Percentiles rank a stretch among this genome's conserved stretches.
These are phyloP conservation scores for Lentinula raphanica DNA, from an alignment of 768 basidiomycete genomes.

Conservation along the genomic window DNA sequence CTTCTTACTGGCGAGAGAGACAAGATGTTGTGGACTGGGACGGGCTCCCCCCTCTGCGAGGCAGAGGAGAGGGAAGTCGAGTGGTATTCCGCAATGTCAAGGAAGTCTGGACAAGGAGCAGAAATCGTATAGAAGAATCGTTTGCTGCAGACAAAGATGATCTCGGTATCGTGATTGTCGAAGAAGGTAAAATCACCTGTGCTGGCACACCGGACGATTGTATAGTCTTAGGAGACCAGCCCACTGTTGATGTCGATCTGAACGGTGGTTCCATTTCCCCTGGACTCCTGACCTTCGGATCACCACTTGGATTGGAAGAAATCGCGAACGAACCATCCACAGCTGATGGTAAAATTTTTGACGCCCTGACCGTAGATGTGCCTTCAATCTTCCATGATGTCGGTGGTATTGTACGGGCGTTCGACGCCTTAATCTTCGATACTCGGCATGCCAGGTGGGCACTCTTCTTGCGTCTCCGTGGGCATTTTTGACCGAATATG, in stretches of 20 bases:
- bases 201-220: conserved; percentile 30
- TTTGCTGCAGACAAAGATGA: conserved; percentile 21
- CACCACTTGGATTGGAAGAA: conserved; percentile 70
- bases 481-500: neutral
- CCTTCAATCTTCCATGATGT: conserved; percentile 42
- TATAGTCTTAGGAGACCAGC: conserved; percentile 12
- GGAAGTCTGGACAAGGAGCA: conserved; percentile 35
- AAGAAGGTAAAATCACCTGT: conserved; percentile 51
- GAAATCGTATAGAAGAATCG: conserved; percentile 27
- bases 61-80: conserved; percentile 26
- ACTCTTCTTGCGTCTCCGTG: neutral
- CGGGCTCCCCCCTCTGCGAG: conserved; percentile 61
- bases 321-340: conserved; percentile 69
- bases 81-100: conserved; percentile 67
- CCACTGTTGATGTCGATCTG: conserved; percentile 46
- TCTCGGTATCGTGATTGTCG: conserved; percentile 34
- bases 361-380: conserved; percentile 44
- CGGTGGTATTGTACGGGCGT: conserved; percentile 55
- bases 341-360: conserved; percentile 52
- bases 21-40: conserved; percentile 56
- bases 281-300: conserved; percentile 63
- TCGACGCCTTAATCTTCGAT: conserved; percentile 67
- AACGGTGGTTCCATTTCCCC: conserved; percentile 64
- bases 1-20: conserved; percentile 62
- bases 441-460: conserved; percentile 72